A percentile compares a stretch with the other conserved stretches of the same genome.
phyloP scores from a whole-genome alignment of 2,329 filamentous ascomycete genomes.

The Colletotrichum lindemuthianum region DNA sequence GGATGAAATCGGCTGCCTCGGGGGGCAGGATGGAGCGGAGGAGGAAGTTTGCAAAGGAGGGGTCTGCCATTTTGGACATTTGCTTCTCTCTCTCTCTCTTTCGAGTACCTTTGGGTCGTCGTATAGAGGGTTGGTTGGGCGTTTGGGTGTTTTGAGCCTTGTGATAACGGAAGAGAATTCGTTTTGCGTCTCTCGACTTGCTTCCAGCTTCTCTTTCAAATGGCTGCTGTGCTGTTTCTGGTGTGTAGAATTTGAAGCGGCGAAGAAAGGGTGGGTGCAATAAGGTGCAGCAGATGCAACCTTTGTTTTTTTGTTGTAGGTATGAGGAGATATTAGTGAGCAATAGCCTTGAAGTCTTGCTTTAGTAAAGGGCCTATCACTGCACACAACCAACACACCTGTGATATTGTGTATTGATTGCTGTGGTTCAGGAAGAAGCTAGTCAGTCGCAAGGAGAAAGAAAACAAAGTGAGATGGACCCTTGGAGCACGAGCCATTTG shows the following conservation, averaged over 20 bases:
- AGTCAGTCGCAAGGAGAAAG: neutral
- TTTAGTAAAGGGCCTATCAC: too few relatives aligned
- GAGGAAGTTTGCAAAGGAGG: conserved; percentile 44
- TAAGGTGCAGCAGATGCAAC: too few relatives aligned
- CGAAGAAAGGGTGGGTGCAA: too few relatives aligned
- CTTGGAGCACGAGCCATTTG: conserved; percentile 19
- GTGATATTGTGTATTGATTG: too few relatives aligned
- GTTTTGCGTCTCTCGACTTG: neutral
- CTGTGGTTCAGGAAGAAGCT: too few relatives aligned
- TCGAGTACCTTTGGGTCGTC: neutral
- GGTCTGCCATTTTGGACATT: conserved; percentile 43
- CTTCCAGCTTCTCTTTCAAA: too few relatives aligned
- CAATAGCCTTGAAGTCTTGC: too few relatives aligned
- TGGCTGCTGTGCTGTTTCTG: too few relatives aligned
- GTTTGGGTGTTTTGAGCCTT: neutral
- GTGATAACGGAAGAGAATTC: neutral
- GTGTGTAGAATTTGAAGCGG: too few relatives aligned
- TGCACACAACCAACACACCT: too few relatives aligned
- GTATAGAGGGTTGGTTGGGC: neutral
- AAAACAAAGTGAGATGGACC: conserved; percentile 3
- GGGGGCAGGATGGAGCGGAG: conserved; percentile 56
- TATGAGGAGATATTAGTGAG: too few relatives aligned
- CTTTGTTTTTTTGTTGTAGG: too few relatives aligned
- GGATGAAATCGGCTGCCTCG: conserved; percentile 54
- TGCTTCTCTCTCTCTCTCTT: neutral